Conservation (phyloP, 2,329 filamentous ascomycete species). For the Botrytis pseudocinerea region DNA sequence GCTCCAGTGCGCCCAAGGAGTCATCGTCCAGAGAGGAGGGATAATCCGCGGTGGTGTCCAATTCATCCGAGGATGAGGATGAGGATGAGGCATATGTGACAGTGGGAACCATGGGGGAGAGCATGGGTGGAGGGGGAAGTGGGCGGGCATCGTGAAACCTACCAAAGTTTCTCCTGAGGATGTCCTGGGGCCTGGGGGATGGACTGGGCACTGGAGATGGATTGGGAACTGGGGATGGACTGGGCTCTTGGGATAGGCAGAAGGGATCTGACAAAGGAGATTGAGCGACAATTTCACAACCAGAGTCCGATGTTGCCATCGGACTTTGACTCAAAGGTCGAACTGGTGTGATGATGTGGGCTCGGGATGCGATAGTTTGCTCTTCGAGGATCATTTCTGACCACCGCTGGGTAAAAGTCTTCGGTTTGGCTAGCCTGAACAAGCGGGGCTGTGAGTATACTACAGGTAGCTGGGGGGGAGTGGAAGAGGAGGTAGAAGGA, state of each 20-base stretch:
- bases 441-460: neutral
- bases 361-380: neutral
- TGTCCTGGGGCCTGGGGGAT: neutral
- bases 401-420: neutral
- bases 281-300: constrained; percentile 4
- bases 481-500: too few relatives aligned
- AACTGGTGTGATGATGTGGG: constrained; percentile 12
- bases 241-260: neutral
- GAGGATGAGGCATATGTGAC: neutral
- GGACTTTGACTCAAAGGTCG: neutral
- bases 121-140: neutral
- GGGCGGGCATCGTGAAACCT: constrained; percentile 4
- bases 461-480: neutral
- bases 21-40: neutral
- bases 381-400: neutral
- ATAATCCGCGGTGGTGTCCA: neutral
- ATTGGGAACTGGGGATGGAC: neutral
- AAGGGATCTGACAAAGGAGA: constrained; percentile 9
- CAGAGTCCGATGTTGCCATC: constrained; percentile 12
- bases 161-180: neutral
- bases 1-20: neutral
- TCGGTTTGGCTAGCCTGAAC: neutral
- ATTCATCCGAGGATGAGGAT: neutral
- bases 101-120: neutral
- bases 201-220: too few relatives aligned